phyloP scores from a whole-genome alignment of 805 yeast species.

The Yamadazyma sp. region DNA sequence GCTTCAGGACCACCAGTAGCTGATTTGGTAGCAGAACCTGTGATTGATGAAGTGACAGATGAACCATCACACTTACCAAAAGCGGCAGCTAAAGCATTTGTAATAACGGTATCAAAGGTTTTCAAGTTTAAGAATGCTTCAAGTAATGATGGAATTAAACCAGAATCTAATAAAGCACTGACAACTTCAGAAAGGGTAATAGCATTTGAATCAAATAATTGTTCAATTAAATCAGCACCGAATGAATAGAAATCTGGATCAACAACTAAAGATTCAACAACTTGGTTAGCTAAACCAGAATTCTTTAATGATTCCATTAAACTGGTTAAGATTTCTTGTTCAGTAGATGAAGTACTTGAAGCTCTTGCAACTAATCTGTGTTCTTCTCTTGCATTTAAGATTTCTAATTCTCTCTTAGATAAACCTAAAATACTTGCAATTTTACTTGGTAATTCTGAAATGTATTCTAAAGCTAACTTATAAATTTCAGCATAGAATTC shows the following conservation, averaged over 20 bases:
- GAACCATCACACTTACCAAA: conserved; percentile 34
- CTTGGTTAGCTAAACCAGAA: conserved; percentile 40
- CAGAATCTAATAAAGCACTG: conserved; percentile 31
- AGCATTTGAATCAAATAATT: conserved; percentile 28
- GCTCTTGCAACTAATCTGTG: conserved; percentile 6
- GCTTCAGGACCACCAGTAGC: conserved; percentile 13
- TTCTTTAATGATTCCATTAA: conserved; percentile 43
- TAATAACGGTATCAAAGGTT: conserved; percentile 38
- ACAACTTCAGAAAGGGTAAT: conserved; percentile 26
- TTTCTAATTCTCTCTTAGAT: conserved; percentile 21
- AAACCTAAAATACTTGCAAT: conserved; percentile 23
- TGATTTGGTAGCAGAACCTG: conserved; percentile 17
- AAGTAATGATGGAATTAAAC: conserved; percentile 35
- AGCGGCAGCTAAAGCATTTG: conserved; percentile 43
- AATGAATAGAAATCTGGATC: conserved; percentile 34
- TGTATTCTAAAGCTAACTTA: conserved; percentile 29
- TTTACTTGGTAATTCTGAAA: conserved; percentile 27
- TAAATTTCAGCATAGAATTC: conserved; percentile 37
- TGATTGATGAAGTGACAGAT: conserved; percentile 23
- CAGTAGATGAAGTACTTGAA: conserved; percentile 1
- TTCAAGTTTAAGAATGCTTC: conserved; percentile 35
- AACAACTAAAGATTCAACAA: conserved; percentile 34
- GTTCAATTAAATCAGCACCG: conserved; percentile 36
- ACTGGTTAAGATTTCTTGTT: conserved; percentile 22
- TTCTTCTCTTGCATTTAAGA: conserved; percentile 1